phyloP scores from a whole-genome alignment of 768 basidiomycete species.

The Dentipellis fragilis region DNA sequence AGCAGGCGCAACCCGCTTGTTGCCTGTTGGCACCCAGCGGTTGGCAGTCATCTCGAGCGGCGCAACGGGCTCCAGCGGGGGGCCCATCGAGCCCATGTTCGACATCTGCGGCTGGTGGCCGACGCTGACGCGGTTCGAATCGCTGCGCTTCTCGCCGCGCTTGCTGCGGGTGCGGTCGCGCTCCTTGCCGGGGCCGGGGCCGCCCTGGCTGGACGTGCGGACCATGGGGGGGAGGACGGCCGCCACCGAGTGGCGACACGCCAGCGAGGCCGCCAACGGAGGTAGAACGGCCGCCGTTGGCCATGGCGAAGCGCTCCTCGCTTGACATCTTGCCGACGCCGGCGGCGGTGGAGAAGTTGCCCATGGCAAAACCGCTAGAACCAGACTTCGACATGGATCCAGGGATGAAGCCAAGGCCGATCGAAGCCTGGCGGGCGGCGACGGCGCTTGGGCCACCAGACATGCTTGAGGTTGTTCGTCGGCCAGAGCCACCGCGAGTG shows the following conservation, averaged over 20 bases:
- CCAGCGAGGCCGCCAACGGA: constrained; percentile 40
- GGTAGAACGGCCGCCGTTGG: constrained; percentile 35
- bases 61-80: constrained; percentile 53
- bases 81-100: constrained; percentile 29
- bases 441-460: constrained; percentile 19
- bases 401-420: constrained; percentile 36
- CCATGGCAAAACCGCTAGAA: constrained; percentile 39
- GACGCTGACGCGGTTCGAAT: constrained; percentile 34
- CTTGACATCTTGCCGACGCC: constrained; percentile 52
- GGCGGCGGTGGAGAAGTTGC: constrained; percentile 45
- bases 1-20: constrained; percentile 32
- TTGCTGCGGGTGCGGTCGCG: constrained; percentile 74
- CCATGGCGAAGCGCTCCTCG: constrained; percentile 54
- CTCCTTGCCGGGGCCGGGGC: constrained; percentile 40
- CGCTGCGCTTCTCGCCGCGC: constrained; percentile 70
- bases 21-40: constrained; percentile 57
- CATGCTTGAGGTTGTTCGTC: constrained; percentile 36
- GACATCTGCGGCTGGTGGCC: constrained; percentile 18
- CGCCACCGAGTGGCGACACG: constrained; percentile 42
- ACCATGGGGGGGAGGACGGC: constrained; percentile 48
- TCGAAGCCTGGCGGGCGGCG: constrained; percentile 34
- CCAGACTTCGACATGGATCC: constrained; percentile 24
- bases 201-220: constrained; percentile 46
- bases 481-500: constrained; percentile 55
- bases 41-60: constrained; percentile 76